Evolutionary conservation across 208 protist genomes (phyloP).

Genomic region (Tetramitus jugosus): DNA sequence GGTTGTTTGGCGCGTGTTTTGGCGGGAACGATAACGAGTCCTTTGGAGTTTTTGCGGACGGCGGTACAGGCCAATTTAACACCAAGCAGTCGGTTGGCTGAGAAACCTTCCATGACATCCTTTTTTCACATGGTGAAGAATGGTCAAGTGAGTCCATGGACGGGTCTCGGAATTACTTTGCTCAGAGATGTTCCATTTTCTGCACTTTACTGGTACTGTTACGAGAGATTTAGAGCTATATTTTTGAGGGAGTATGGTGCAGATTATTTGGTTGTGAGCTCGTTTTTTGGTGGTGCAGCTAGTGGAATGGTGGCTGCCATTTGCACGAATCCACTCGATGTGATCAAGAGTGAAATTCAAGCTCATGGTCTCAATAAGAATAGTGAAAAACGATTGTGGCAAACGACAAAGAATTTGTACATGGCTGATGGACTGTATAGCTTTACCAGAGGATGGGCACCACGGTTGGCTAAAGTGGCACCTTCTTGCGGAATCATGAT

Average conservation of each 20-base stretch:
- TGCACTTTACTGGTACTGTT: conserved; percentile 6
- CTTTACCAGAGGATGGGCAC: conserved; percentile 1
- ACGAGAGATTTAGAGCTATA: not conserved
- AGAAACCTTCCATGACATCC: too few species aligned
- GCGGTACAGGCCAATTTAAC: not conserved
- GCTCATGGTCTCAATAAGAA: not conserved
- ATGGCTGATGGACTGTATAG: not conserved
- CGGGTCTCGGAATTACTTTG: not conserved
- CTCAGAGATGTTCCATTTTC: conserved; percentile 25
- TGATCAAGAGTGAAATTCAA: conserved; percentile 8
- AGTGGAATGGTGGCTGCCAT: not conserved
- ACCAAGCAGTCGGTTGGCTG: too few species aligned
- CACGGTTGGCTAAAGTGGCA: not conserved
- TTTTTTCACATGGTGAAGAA: not conserved
- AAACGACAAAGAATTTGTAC: not conserved
- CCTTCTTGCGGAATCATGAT: conserved; percentile 26
- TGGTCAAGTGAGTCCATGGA: not conserved
- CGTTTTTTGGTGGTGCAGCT: not conserved
- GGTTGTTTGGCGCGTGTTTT: not conserved
- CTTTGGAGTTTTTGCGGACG: conserved; percentile 7
- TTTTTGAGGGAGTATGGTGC: not conserved
- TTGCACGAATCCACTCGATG: conserved; percentile 12
- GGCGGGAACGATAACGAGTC: not conserved
- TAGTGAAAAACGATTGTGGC: not conserved
- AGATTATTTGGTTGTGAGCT: conserved; percentile 1